Evolutionary conservation across 129 eudicot species (phyloP).

Genomic region (Ambrosia trifida): DNA sequence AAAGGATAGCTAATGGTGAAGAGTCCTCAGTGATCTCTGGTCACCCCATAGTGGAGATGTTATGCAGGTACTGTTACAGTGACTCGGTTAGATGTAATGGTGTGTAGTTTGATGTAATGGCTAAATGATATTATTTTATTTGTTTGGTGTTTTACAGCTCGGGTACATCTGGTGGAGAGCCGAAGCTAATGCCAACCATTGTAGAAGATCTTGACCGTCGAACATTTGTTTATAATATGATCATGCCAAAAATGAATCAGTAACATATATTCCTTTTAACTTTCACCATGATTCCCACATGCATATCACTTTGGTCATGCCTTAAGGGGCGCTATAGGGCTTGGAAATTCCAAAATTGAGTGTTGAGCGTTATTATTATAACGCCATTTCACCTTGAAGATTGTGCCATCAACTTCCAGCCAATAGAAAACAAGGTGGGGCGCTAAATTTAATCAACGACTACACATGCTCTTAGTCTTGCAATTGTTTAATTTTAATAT

Average conservation of each 20-base stretch:
- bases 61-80: slow-evolving; percentile 53
- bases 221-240: slow-evolving; percentile 73
- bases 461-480: too few relatives aligned
- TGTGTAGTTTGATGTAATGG: not conserved
- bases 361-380: too few relatives aligned
- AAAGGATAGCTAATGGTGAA: slow-evolving; percentile 80
- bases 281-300: too few relatives aligned
- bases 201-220: slow-evolving; percentile 91
- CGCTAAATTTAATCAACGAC: too few relatives aligned
- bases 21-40: slow-evolving; percentile 65
- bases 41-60: slow-evolving; percentile 81
- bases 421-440: too few relatives aligned
- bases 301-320: too few relatives aligned
- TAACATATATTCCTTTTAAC: too few relatives aligned
- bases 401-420: too few relatives aligned
- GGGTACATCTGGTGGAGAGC: slow-evolving; percentile 94
- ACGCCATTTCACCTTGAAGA: too few relatives aligned
- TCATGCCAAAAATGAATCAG: slow-evolving; percentile 86
- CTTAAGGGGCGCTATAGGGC: too few relatives aligned
- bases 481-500: too few relatives aligned
- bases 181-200: slow-evolving; percentile 84
- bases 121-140: not conserved
- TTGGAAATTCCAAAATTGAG: too few relatives aligned
- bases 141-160: slow-evolving; percentile 63
- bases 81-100: not conserved